Evolutionary conservation across 2,329 filamentous ascomycete species (phyloP).

Genomic region (Karstenula rhodostoma): DNA sequence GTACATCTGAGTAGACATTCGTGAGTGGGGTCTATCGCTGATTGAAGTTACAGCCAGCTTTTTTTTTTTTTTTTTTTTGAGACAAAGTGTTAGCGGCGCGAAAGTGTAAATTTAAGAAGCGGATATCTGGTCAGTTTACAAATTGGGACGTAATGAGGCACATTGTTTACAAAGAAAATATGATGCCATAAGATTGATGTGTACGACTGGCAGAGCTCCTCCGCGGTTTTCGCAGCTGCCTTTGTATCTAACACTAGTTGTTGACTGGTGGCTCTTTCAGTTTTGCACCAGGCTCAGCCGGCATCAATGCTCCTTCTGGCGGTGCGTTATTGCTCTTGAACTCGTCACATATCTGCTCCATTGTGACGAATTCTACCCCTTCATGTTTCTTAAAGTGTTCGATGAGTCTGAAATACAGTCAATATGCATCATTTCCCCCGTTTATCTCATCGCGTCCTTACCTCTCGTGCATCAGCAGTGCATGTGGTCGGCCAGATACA

Average conservation of each 20-base stretch:
- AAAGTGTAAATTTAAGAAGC: too few relatives aligned
- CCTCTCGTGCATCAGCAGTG: slow-evolving; percentile 76
- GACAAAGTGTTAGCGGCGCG: too few relatives aligned
- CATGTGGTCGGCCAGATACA: slow-evolving; percentile 70
- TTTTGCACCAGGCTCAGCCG: slow-evolving; percentile 63
- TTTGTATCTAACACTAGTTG: not conserved
- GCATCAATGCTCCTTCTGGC: slow-evolving; percentile 67
- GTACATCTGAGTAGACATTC: too few relatives aligned
- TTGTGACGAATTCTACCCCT: slow-evolving; percentile 72
- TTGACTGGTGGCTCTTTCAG: slow-evolving; percentile 51
- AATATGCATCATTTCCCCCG: not conserved
- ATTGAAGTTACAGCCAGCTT: too few relatives aligned
- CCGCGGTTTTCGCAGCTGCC: too few relatives aligned
- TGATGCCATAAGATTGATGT: not conserved
- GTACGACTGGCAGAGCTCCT: too few relatives aligned
- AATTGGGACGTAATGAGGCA: too few relatives aligned
- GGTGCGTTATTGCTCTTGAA: slow-evolving; percentile 72
- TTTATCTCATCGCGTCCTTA: slow-evolving; percentile 38
- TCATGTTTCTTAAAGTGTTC: slow-evolving; percentile 72
- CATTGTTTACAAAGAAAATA: not conserved
- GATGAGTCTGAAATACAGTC: slow-evolving; percentile 59
- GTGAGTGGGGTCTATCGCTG: too few relatives aligned
- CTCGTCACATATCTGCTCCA: slow-evolving; percentile 75
- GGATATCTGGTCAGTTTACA: too few relatives aligned
- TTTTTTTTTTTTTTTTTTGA: too few relatives aligned